Conservation (phyloP, 1,139 yeast species). For the Pichia inconspicua region DNA sequence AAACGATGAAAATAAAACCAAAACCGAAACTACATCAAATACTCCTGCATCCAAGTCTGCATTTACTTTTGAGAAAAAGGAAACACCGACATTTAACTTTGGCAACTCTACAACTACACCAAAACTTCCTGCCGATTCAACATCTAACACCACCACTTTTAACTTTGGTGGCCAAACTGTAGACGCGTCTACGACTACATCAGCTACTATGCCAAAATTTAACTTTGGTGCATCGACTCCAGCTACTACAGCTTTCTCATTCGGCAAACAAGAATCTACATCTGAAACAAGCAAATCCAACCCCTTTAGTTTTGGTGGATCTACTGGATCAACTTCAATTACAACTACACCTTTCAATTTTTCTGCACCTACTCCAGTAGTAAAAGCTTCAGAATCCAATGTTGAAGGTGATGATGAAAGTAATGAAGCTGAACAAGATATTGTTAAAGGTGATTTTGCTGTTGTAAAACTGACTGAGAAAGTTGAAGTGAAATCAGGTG, state of each 20-base stretch:
- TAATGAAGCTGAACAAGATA: conserved; percentile 32
- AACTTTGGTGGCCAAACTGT: conserved; percentile 15
- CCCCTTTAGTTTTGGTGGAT: conserved; percentile 19
- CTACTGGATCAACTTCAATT: conserved; percentile 6
- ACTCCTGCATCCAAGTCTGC: neutral
- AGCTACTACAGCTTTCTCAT: conserved; percentile 21
- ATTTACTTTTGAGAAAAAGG: neutral
- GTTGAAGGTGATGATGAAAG: conserved; percentile 14
- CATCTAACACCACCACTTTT: conserved; percentile 10
- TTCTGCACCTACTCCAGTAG: conserved; percentile 18
- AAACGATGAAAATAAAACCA: neutral
- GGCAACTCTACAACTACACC: neutral
- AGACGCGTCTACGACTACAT: conserved; percentile 5
- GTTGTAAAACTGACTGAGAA: conserved; percentile 40
- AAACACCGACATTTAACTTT: neutral
- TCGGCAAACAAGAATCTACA: conserved; percentile 20
- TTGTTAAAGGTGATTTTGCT: conserved; percentile 41
- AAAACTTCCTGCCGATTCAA: neutral
- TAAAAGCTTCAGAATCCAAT: conserved; percentile 8
- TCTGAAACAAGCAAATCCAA: conserved; percentile 6
- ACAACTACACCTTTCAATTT: conserved; percentile 17
- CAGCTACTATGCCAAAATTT: conserved; percentile 5
- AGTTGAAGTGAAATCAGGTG: conserved; percentile 63
- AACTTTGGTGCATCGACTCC: conserved; percentile 19
- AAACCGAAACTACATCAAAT: neutral